Evolutionary conservation across 768 basidiomycete species (phyloP), one percentile per base, ranked within the genome.

Genomic region (Panaeolus papilionaceus): DNA sequence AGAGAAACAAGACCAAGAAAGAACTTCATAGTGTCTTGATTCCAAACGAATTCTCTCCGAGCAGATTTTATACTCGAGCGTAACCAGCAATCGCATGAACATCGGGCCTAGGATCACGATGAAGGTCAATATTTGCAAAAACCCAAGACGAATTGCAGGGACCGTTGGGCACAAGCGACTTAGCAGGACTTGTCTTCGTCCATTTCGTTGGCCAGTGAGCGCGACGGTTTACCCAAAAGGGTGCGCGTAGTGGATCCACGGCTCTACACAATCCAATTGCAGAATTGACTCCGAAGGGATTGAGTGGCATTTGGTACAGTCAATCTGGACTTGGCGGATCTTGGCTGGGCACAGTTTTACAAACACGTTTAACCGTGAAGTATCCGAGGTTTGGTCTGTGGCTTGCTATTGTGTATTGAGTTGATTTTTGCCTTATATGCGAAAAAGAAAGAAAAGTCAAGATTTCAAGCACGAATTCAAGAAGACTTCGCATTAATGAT

Each of bases 1-100:
- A 79, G 68, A 49, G 78, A 70, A 18, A 76, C 69, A 37, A 76
- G 65, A 39, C 72, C 70, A 16, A 69, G 37, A 42, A 68, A 58
- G 47, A 69, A 63, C 70, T 73, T 81, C 78, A 79, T 79, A 33
- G 63, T 68, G 64, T 39, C 33, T 66, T 67, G 61, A 42, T 47
- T 26, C 14, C 9, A 37, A 14, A 16, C 3, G 28, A 6, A 37
- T 33, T 28, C 4, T 6, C 9, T 26, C 16, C 14, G 14, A 28
- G 11, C 54, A 58, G 9, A 12, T 58, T 58, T 58, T 58, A 58
- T 58, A 58, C 54, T 37, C 28, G 28, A 33, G 6, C 28, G 28
- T 58, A 12, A 4, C 28, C 26, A 58, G 54, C 11, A 33, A 14
- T 58, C 54, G 54, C 54, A 33, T 58, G 54, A 58, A 33, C 16